A percentile compares a stretch with the other conserved stretches of the same genome.
Evolutionary conservation across 2,329 filamentous ascomycete genomes (phyloP).

Genomic region (Lachnellula subtilissima): DNA sequence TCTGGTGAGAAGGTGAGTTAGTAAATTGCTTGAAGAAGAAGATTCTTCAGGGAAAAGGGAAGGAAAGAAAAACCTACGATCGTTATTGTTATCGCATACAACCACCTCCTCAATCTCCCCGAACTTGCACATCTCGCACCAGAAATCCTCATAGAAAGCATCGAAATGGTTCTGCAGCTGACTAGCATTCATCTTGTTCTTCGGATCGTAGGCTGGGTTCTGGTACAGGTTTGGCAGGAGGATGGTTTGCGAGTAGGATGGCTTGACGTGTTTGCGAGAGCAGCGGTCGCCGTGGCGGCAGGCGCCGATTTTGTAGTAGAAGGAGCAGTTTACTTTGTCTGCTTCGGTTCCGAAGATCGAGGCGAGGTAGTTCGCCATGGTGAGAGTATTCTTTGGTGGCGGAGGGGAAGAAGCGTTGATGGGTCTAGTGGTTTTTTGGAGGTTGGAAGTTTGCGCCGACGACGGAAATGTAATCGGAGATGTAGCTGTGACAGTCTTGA

Average conservation of each 20-base stretch:
- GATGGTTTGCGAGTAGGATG: slow-evolving; percentile 95
- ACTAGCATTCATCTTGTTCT: slow-evolving; percentile 91
- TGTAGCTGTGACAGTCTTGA: not conserved
- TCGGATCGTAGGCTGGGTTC: slow-evolving; percentile 94
- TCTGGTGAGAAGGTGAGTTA: slow-evolving; percentile 45
- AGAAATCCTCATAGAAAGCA: slow-evolving; percentile 99
- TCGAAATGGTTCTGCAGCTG: slow-evolving; percentile 99
- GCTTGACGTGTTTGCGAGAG: slow-evolving; percentile 98
- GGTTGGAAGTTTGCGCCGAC: not conserved
- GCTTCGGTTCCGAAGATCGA: slow-evolving; percentile 99
- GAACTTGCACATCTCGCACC: slow-evolving; percentile 99
- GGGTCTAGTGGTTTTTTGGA: not conserved
- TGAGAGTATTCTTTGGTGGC: slow-evolving; percentile 12
- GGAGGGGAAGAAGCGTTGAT: not conserved
- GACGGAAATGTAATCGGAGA: not conserved
- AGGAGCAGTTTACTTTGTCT: slow-evolving; percentile 99
- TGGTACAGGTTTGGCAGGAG: slow-evolving; percentile 98
- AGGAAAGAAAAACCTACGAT: slow-evolving; percentile 36
- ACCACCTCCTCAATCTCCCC: slow-evolving; percentile 96
- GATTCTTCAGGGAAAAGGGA: slow-evolving; percentile 4
- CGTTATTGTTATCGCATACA: slow-evolving; percentile 99
- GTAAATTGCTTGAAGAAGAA: not conserved
- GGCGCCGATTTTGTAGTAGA: slow-evolving; percentile 99
- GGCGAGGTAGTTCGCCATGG: slow-evolving; percentile 96
- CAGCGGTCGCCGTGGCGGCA: slow-evolving; percentile 98